Evolutionary conservation across 331 rosid genomes (phyloP).

Genomic region (Spiraea crenata): DNA sequence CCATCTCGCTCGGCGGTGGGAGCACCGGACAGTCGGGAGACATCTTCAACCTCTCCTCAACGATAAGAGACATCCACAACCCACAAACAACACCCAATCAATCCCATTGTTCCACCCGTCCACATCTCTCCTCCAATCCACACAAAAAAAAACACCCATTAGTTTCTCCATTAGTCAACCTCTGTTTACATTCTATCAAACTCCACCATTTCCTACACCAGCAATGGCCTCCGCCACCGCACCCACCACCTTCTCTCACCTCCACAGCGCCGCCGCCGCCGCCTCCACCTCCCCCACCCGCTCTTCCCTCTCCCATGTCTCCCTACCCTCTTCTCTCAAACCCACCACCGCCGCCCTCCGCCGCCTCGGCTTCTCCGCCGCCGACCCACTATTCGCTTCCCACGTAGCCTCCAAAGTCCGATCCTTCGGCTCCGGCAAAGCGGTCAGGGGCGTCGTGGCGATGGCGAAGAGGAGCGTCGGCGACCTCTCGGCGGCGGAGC

Average conservation of each 20-base stretch:
- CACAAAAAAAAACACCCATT: constrained; percentile 14
- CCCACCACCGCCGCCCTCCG: constrained; percentile 45
- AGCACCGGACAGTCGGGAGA: constrained; percentile 89
- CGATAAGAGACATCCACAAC: constrained; percentile 67
- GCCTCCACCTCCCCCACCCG: constrained; percentile 44
- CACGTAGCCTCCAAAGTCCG: constrained; percentile 57
- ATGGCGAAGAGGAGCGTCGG: constrained; percentile 98
- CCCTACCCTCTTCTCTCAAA: constrained; percentile 54
- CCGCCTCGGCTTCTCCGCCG: constrained; percentile 73
- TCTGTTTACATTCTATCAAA: constrained; percentile 6
- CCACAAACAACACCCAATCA: constrained; percentile 45
- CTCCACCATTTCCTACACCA: constrained; percentile 8
- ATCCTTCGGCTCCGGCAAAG: constrained; percentile 38
- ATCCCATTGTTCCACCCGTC: constrained; percentile 45
- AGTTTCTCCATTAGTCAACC: not conserved
- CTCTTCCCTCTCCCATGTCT: constrained; percentile 44
- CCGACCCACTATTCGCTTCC: constrained; percentile 61
- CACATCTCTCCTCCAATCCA: constrained; percentile 43
- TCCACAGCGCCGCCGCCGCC: constrained; percentile 47
- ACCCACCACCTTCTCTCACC: constrained; percentile 62
- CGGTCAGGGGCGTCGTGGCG: constrained; percentile 52
- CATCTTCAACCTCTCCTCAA: constrained; percentile 66
- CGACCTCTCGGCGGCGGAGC: constrained; percentile 54
- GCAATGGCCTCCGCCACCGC: constrained; percentile 76
- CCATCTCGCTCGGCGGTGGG: constrained; percentile 83